A percentile compares a stretch with the other conserved stretches of the same genome.
These are phyloP conservation scores for Saraca asoca DNA, from an alignment of 331 rosid species.

Conservation along the genomic window DNA sequence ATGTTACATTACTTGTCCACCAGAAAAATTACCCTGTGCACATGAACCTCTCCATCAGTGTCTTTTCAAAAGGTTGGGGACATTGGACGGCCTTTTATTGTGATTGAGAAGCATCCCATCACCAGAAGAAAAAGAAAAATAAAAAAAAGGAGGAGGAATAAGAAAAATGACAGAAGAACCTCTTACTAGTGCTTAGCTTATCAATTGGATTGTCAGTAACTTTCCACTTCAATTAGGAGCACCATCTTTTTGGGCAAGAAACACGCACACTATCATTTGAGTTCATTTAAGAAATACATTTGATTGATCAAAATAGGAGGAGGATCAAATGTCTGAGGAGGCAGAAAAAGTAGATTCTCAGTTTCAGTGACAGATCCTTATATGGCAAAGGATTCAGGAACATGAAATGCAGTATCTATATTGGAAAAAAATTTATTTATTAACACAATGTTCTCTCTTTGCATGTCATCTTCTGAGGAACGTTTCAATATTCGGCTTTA, in stretches of 20 bases:
- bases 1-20: not conserved
- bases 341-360: no score
- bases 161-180: not conserved
- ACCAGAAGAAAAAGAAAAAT: not conserved
- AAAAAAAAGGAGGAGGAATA: conserved; percentile 5
- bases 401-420: no score
- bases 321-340: no score
- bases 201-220: not conserved
- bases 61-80: conserved; percentile 7
- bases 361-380: no score
- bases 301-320: no score
- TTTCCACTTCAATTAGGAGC: not conserved
- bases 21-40: not conserved
- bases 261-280: not conserved
- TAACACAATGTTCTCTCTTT: no score
- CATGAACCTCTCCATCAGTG: conserved; percentile 9
- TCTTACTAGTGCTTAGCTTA: conserved; percentile 3
- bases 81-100: conserved; percentile 1
- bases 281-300: not conserved
- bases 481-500: no score
- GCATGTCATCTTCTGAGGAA: no score
- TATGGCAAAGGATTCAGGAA: no score
- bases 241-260: conserved; percentile 7
- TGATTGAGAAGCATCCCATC: not conserved
- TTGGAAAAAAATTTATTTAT: no score